Percentiles rank a stretch among this genome's conserved stretches.
phyloP scores from a whole-genome alignment of 345 rosid genomes.

The Gossypium anomalum region DNA sequence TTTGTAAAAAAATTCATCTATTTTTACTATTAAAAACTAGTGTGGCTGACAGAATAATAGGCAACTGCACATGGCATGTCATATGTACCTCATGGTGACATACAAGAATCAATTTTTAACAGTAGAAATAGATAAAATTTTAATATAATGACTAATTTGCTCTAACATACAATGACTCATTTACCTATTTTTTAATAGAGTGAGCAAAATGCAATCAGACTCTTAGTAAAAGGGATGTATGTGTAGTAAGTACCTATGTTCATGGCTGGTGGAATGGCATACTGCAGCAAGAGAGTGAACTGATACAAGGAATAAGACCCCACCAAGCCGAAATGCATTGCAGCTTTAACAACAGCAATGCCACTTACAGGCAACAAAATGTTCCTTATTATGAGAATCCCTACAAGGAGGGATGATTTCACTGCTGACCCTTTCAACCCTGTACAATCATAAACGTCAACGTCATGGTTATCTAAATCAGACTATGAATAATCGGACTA shows the following conservation, averaged over 20 bases:
- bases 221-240: neutral
- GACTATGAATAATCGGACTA: fast-evolving
- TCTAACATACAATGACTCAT: too few relatives aligned
- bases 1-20: too few relatives aligned
- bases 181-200: too few relatives aligned
- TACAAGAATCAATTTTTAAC: too few relatives aligned
- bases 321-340: neutral
- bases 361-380: neutral
- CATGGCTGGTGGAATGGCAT: conserved; percentile 53
- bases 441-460: neutral
- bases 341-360: conserved; percentile 17
- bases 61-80: too few relatives aligned
- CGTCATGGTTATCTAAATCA: too few relatives aligned
- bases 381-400: conserved; percentile 9
- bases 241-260: conserved; percentile 26
- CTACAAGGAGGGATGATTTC: neutral
- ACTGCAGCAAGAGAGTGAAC: conserved; percentile 44
- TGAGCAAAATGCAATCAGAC: too few relatives aligned
- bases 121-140: too few relatives aligned
- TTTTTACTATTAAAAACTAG: too few relatives aligned
- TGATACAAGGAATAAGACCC: conserved; percentile 12
- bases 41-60: too few relatives aligned
- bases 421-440: conserved; percentile 2
- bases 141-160: too few relatives aligned
- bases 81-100: too few relatives aligned